phyloP scores from a whole-genome alignment of 805 yeast species.

The Ogataea zsoltii region DNA sequence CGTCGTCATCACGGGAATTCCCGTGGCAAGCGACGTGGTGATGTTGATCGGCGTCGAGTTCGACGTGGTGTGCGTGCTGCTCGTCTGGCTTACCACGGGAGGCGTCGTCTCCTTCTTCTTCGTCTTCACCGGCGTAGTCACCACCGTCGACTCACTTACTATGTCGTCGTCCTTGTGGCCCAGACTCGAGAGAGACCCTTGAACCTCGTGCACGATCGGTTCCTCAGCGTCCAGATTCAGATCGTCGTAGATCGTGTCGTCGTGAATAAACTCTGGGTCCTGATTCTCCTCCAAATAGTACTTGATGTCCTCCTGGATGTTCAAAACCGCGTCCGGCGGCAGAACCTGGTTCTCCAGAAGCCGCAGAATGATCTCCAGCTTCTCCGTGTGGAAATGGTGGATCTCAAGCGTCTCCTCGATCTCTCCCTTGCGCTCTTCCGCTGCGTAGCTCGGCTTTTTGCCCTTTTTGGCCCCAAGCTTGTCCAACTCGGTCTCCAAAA shows the following conservation, averaged over 20 bases:
- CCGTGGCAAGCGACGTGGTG: constrained; percentile 19
- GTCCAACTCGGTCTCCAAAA: constrained; percentile 71
- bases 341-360: constrained; percentile 76
- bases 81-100: not conserved
- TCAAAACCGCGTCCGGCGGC: constrained; percentile 73
- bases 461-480: constrained; percentile 52
- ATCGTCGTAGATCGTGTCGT: constrained; percentile 90
- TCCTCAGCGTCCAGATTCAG: constrained; percentile 62
- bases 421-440: constrained; percentile 53
- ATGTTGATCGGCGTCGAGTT: constrained; percentile 13
- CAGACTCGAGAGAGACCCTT: constrained; percentile 19
- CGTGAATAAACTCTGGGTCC: constrained; percentile 91
- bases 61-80: constrained; percentile 8
- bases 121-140: constrained; percentile 18
- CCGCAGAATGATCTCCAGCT: constrained; percentile 74
- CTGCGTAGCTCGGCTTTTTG: constrained; percentile 42
- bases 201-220: constrained; percentile 32
- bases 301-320: constrained; percentile 82
- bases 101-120: constrained; percentile 14
- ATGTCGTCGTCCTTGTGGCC: constrained; percentile 20
- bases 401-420: constrained; percentile 68
- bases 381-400: constrained; percentile 75
- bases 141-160: constrained; percentile 11
- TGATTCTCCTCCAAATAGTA: constrained; percentile 93
- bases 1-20: constrained; percentile 29